phyloP scores from a whole-genome alignment of 768 basidiomycete species.

The Cystobasidium onofrii region DNA sequence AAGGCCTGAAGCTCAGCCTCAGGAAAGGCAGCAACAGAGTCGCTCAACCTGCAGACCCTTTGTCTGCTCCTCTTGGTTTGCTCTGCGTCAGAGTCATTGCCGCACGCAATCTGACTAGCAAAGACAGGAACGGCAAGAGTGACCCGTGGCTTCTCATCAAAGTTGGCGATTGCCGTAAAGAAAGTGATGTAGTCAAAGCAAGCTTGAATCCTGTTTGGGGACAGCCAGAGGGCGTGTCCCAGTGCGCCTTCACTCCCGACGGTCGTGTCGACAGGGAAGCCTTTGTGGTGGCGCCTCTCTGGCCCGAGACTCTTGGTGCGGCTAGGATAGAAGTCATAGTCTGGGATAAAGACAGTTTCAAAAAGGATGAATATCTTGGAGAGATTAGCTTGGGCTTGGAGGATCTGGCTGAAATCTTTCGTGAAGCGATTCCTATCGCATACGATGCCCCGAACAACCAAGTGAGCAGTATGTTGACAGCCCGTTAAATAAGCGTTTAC shows the following conservation, averaged over 20 bases:
- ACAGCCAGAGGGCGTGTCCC: background rate
- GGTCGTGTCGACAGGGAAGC: background rate
- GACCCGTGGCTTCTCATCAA: slow-evolving; percentile 33
- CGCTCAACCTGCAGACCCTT: background rate
- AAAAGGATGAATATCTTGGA: slow-evolving; percentile 87
- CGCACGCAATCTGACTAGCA: slow-evolving; percentile 36
- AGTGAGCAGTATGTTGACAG: slow-evolving; percentile 50
- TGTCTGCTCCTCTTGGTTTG: slow-evolving; percentile 20
- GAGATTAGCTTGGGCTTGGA: slow-evolving; percentile 70
- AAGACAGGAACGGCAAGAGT: slow-evolving; percentile 41
- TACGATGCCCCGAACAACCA: slow-evolving; percentile 58
- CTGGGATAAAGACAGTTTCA: slow-evolving; percentile 80
- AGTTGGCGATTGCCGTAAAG: slow-evolving; percentile 15
- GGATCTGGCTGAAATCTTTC: slow-evolving; percentile 53
- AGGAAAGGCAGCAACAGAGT: background rate
- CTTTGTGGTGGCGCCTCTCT: slow-evolving; percentile 27
- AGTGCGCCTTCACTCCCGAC: background rate
- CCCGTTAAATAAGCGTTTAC: too few species aligned
- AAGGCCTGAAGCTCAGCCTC: slow-evolving; percentile 18
- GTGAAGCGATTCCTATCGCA: slow-evolving; percentile 51
- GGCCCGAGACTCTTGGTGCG: slow-evolving; percentile 22
- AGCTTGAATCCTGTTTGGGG: slow-evolving; percentile 40
- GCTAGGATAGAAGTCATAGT: slow-evolving; percentile 64
- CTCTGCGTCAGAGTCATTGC: slow-evolving; percentile 34
- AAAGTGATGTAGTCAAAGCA: slow-evolving; percentile 33